phyloP scores from a whole-genome alignment of 306 rosid species.

The Rosa multiflora region DNA sequence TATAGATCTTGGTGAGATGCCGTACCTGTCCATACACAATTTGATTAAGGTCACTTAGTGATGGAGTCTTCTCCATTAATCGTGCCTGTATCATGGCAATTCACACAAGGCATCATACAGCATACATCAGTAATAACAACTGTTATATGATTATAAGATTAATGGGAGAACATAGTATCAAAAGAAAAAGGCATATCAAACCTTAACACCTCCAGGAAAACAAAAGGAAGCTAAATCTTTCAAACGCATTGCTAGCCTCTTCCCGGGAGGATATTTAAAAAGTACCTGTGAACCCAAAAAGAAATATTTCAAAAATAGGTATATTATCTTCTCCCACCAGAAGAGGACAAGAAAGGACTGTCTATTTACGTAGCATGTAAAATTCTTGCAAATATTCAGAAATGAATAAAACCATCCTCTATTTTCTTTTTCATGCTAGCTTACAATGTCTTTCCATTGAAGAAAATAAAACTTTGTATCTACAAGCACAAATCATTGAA shows the following conservation, averaged over 20 bases:
- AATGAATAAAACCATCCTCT: not conserved
- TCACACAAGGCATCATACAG: slow-evolving; percentile 21
- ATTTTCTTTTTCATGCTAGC: not conserved
- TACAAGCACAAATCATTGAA: slow-evolving; percentile 1
- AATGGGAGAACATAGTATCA: slow-evolving; percentile 6
- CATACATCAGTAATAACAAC: slow-evolving; percentile 1
- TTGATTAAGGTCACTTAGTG: slow-evolving; percentile 87
- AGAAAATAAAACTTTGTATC: not conserved
- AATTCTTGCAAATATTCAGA: not conserved
- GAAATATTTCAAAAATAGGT: slow-evolving; percentile 14
- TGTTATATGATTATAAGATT: not conserved
- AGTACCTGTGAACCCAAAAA: slow-evolving; percentile 51
- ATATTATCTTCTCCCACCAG: not conserved
- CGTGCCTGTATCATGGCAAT: slow-evolving; percentile 63
- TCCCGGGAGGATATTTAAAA: slow-evolving; percentile 87
- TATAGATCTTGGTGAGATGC: slow-evolving; percentile 19
- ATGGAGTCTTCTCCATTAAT: slow-evolving; percentile 88
- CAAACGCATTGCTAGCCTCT: slow-evolving; percentile 60
- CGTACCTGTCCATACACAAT: slow-evolving; percentile 91
- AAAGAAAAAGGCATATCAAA: slow-evolving; percentile 34
- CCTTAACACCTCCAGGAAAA: slow-evolving; percentile 90
- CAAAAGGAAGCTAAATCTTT: slow-evolving; percentile 84
- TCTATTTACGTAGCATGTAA: not conserved
- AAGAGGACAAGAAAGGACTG: slow-evolving; percentile 4
- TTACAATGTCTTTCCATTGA: not conserved